Evolutionary conservation across 2,329 filamentous ascomycete genomes (phyloP).

Genomic region (Botrytis elliptica): DNA sequence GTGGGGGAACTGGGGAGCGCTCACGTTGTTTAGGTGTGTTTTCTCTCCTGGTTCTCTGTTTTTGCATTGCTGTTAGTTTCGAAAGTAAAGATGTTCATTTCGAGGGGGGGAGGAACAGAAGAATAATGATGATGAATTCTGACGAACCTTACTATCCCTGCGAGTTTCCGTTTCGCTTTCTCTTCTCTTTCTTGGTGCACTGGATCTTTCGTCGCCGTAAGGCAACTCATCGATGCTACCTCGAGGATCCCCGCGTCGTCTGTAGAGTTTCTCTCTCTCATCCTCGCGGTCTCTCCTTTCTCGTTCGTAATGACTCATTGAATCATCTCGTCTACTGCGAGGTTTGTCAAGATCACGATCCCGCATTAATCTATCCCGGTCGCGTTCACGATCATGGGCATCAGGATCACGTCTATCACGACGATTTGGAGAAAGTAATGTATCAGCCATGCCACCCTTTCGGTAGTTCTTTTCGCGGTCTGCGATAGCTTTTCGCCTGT

Average conservation of each 20-base stretch:
- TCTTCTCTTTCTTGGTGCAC: slow-evolving; percentile 68
- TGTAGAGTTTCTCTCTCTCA: slow-evolving; percentile 84
- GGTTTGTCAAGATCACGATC: slow-evolving; percentile 42
- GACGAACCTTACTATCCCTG: slow-evolving; percentile 58
- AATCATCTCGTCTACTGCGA: slow-evolving; percentile 58
- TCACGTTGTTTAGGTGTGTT: slow-evolving; percentile 51
- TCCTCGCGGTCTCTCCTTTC: slow-evolving; percentile 86
- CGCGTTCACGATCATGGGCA: slow-evolving; percentile 40
- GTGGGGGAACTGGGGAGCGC: slow-evolving; percentile 53
- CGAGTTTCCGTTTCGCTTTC: slow-evolving; percentile 71
- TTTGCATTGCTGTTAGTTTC: slow-evolving; percentile 22
- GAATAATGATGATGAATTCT: neutral
- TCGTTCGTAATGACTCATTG: slow-evolving; percentile 71
- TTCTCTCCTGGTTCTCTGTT: slow-evolving; percentile 58
- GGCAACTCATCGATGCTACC: slow-evolving; percentile 84
- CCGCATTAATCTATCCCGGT: slow-evolving; percentile 35
- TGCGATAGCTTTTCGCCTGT: slow-evolving; percentile 88
- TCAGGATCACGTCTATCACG: slow-evolving; percentile 41
- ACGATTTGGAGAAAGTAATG: slow-evolving; percentile 48
- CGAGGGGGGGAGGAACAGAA: neutral
- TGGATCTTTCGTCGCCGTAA: slow-evolving; percentile 74
- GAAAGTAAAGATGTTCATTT: neutral
- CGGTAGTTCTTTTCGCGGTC: slow-evolving; percentile 93
- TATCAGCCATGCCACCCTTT: slow-evolving; percentile 70
- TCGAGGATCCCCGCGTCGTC: slow-evolving; percentile 73